phyloP scores from a whole-genome alignment of 768 basidiomycete species.

The Trametes sanguinea region DNA sequence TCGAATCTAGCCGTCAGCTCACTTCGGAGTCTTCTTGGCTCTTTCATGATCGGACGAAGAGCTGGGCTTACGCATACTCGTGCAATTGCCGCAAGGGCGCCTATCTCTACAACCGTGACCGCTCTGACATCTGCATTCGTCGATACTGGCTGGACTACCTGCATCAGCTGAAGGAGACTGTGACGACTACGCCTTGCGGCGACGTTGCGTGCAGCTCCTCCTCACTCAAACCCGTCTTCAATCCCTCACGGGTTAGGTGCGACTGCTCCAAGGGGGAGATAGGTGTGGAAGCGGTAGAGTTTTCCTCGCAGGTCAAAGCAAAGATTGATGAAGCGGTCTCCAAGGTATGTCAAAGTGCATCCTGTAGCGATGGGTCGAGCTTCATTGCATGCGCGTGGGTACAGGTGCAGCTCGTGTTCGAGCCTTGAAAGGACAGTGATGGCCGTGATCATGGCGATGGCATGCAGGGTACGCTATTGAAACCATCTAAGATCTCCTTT shows the following conservation, averaged over 20 bases:
- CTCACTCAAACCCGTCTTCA: neutral
- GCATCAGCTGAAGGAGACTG: no score
- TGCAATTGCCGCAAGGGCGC: no score
- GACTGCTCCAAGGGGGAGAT: neutral
- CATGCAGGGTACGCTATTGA: no score
- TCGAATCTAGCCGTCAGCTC: neutral
- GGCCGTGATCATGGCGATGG: neutral
- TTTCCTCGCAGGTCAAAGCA: neutral
- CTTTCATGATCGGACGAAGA: neutral
- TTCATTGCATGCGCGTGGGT: neutral
- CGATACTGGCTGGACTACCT: no score
- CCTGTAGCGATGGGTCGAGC: no score
- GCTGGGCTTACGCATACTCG: no score
- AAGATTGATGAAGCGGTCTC: neutral
- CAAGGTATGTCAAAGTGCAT: neutral
- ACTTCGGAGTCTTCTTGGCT: neutral
- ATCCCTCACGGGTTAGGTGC: neutral
- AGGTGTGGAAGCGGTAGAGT: neutral
- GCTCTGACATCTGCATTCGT: no score
- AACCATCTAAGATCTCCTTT: no score
- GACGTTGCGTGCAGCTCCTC: neutral
- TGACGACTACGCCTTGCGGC: no score
- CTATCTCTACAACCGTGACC: no score
- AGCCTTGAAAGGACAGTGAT: neutral
- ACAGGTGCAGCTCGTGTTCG: neutral